Evolutionary conservation across 306 rosid genomes (phyloP), one percentile per base, ranked within the genome.

Genomic region (Dalbergia cultrata): DNA sequence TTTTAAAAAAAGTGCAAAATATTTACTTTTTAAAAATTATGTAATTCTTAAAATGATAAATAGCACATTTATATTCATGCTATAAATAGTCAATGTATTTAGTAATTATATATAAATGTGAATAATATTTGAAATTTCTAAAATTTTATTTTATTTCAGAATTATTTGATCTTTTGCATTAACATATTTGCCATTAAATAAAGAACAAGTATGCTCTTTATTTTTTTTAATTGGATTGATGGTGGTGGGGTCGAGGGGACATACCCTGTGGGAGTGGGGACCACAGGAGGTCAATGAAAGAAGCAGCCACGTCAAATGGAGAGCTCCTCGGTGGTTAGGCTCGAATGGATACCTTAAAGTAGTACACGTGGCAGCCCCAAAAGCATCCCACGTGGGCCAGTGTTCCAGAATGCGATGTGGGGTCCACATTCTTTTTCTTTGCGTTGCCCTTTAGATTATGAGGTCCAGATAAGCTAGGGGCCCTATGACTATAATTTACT

Each of bases 281-380:
- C 81, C 90, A 74, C 59, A 17, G 59, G 47, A 50, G 86, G 89
- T 83, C 88, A 83, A 26, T 26, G 31, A 26, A 26, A 1, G 31
- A 26, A 81, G 82, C 61, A 59, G 34, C 70, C 84, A 35, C 78
- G 80, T 83, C 87, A 43, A 41, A 44, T 45, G 18, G 39, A 67
- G 49, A 57, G 56, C 37, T 43, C 57, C 57, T 19, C 3, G 56
- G 39, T 44, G 18, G 37, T 67, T 67, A 65, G 39, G 73, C 50
- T 67, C 22, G 39, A 67, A 41, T 11, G 72, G 56, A 41, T 67
- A 41, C 56, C 54, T 62, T 41, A 67, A 67, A 67, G 73, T 0
- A 44, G 57, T 5, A 67, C 37, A 44, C 37, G 52, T 67, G 57
- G 37, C 73, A 2, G 12, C 1, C 13, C 5, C 12, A 1, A 41